Evolutionary conservation across 2,329 filamentous ascomycete genomes (phyloP).

Genomic region (Pseudocercospora ulei): DNA sequence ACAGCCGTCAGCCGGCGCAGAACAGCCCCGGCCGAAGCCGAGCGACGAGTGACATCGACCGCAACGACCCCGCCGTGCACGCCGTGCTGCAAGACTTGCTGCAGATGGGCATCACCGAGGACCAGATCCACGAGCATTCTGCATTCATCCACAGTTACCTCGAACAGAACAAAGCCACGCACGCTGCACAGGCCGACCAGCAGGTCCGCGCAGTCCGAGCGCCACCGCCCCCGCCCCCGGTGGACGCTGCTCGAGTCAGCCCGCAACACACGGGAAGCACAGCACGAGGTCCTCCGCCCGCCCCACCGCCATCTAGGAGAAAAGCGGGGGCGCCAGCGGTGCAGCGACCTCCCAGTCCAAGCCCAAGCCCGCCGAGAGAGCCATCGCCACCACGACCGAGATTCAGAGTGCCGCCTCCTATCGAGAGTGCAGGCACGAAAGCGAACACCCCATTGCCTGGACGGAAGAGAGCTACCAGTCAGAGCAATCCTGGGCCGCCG

Average conservation of each 20-base stretch:
- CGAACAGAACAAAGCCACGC: slow-evolving; percentile 51
- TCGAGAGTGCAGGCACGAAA: slow-evolving; percentile 75
- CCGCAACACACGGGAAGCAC: slow-evolving; percentile 53
- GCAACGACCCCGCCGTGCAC: slow-evolving; percentile 53
- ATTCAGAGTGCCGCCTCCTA: slow-evolving; percentile 77
- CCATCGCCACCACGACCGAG: slow-evolving; percentile 59
- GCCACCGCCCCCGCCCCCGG: slow-evolving; percentile 54
- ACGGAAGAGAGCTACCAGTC: slow-evolving; percentile 45
- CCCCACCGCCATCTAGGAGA: slow-evolving; percentile 42
- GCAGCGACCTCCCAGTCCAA: slow-evolving; percentile 44
- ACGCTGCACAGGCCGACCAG: slow-evolving; percentile 38
- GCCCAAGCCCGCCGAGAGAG: slow-evolving; percentile 54
- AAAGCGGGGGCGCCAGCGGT: slow-evolving; percentile 32
- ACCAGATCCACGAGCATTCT: slow-evolving; percentile 57
- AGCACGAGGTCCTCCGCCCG: slow-evolving; percentile 54
- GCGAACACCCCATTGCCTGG: slow-evolving; percentile 38
- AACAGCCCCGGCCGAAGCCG: slow-evolving; percentile 22
- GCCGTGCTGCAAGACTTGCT: slow-evolving; percentile 52
- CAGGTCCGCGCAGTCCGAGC: slow-evolving; percentile 46
- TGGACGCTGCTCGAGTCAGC: slow-evolving; percentile 41
- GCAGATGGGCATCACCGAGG: slow-evolving; percentile 58
- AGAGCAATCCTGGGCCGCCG: slow-evolving; percentile 29
- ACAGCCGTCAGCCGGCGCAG: slow-evolving; percentile 33
- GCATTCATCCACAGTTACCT: slow-evolving; percentile 61
- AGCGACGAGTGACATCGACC: slow-evolving; percentile 46